Conservation (phyloP, 129 eudicot species). For the Lactuca saligna region DNA sequence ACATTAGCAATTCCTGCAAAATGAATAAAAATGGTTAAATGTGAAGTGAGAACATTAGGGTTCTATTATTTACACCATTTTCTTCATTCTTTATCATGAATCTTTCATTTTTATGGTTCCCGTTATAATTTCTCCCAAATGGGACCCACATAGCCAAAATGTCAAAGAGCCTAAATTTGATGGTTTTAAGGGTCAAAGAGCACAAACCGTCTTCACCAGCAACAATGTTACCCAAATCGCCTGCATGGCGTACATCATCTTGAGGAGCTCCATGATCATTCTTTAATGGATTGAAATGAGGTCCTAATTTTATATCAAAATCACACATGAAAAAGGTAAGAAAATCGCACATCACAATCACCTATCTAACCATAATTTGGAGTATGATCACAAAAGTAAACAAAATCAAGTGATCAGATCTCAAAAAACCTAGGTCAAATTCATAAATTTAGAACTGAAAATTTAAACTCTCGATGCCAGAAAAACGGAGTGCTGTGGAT, state of each 20-base stretch:
- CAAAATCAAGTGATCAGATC: background rate
- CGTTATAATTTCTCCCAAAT: background rate
- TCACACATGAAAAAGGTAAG: conserved; percentile 12
- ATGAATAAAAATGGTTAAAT: background rate
- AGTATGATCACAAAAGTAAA: background rate
- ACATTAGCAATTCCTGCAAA: conserved; percentile 85
- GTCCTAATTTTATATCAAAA: conserved; percentile 45
- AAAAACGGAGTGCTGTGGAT: background rate
- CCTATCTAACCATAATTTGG: background rate
- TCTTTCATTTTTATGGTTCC: background rate
- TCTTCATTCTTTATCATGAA: background rate
- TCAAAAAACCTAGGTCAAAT: conserved; percentile 19
- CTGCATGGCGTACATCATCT: conserved; percentile 80
- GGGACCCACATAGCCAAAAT: background rate
- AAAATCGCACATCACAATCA: background rate
- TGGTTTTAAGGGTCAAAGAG: background rate
- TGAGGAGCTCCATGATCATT: conserved; percentile 87
- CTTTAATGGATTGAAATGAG: conserved; percentile 89
- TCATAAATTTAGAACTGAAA: conserved; percentile 3
- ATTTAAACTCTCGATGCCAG: background rate
- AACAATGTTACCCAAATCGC: conserved; percentile 90
- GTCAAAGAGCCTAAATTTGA: conserved; percentile 8
- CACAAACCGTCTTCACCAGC: conserved; percentile 76
- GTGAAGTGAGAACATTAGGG: background rate
- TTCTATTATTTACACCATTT: conserved; percentile 3